A percentile compares a stretch with the other conserved stretches of the same genome.
phyloP scores from a whole-genome alignment of 805 yeast species.

The Danielia reshetovae region DNA sequence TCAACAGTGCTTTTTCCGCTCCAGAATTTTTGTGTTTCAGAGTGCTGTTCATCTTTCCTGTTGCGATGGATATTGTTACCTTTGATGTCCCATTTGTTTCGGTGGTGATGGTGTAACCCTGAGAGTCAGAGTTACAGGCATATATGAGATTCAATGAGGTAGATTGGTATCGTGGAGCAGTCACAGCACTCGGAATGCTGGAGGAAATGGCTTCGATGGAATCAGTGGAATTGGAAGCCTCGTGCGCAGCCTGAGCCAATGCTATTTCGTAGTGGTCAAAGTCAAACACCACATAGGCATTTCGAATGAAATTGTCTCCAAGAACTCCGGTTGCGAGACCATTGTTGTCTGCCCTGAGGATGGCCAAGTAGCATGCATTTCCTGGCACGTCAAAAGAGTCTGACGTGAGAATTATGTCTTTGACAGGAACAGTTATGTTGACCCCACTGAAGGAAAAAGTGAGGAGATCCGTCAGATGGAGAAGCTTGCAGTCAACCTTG shows the following conservation, averaged over 20 bases:
- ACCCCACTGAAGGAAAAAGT: slow-evolving; percentile 1
- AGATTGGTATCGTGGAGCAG: background rate
- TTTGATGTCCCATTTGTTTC: too few relatives aligned
- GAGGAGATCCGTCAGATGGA: background rate
- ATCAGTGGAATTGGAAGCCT: slow-evolving; percentile 5
- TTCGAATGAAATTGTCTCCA: background rate
- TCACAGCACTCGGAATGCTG: background rate
- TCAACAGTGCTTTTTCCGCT: too few relatives aligned
- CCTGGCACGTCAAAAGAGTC: background rate
- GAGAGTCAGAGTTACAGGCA: background rate
- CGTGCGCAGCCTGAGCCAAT: slow-evolving; percentile 1
- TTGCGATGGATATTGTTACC: too few relatives aligned
- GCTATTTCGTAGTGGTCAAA: background rate
- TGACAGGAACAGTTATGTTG: background rate
- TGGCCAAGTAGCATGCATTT: background rate
- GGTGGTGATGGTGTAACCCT: background rate
- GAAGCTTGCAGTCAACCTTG: background rate
- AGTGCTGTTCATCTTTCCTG: too few relatives aligned
- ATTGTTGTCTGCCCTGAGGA: background rate
- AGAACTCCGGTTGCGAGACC: background rate
- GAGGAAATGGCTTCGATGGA: background rate
- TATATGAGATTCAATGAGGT: background rate
- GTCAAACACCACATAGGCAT: slow-evolving; percentile 1
- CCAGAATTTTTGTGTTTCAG: too few relatives aligned
- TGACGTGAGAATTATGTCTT: background rate